Evolutionary conservation across 106 monocot genomes (phyloP).

Genomic region (Amphibolis antarctica): DNA sequence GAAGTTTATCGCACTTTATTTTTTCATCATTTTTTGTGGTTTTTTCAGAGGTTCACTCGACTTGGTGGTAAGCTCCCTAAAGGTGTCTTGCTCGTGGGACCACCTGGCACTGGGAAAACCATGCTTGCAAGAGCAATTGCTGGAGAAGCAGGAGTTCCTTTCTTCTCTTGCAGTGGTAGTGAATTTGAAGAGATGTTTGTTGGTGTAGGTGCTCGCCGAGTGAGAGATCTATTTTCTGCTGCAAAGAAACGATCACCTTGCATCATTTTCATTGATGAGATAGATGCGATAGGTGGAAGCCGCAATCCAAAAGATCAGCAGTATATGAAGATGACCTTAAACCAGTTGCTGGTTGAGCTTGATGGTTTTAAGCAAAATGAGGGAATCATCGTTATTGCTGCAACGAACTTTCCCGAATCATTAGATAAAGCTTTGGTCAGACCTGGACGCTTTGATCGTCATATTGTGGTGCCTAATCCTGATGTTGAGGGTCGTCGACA

Average conservation of each 20-base stretch:
- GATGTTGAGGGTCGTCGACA: slow-evolving; percentile 93
- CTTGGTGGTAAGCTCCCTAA: slow-evolving; percentile 97
- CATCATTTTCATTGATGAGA: slow-evolving; percentile 97
- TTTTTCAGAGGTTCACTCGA: slow-evolving; percentile 82
- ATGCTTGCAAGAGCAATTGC: slow-evolving; percentile 99
- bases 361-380: slow-evolving; percentile 99
- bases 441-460: slow-evolving; percentile 94
- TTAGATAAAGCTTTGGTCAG: slow-evolving; percentile 93
- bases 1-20: background rate
- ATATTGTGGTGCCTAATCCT: slow-evolving; percentile 96
- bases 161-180: slow-evolving; percentile 99
- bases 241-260: slow-evolving; percentile 95
- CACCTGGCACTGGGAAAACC: slow-evolving; percentile 98
- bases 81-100: slow-evolving; percentile 93
- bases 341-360: slow-evolving; percentile 92
- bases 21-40: background rate
- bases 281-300: slow-evolving; percentile 98
- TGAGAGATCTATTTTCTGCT: slow-evolving; percentile 86
- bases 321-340: slow-evolving; percentile 99
- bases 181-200: slow-evolving; percentile 99
- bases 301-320: slow-evolving; percentile 99
- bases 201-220: slow-evolving; percentile 91
- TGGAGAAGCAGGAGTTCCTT: slow-evolving; percentile 96
- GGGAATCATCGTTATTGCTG: slow-evolving; percentile 97
- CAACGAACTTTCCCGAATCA: slow-evolving; percentile 96